Evolutionary conservation across 305 asterid genomes (phyloP), one percentile per base, ranked within the genome.

Genomic region (Coffea humblotiana): DNA sequence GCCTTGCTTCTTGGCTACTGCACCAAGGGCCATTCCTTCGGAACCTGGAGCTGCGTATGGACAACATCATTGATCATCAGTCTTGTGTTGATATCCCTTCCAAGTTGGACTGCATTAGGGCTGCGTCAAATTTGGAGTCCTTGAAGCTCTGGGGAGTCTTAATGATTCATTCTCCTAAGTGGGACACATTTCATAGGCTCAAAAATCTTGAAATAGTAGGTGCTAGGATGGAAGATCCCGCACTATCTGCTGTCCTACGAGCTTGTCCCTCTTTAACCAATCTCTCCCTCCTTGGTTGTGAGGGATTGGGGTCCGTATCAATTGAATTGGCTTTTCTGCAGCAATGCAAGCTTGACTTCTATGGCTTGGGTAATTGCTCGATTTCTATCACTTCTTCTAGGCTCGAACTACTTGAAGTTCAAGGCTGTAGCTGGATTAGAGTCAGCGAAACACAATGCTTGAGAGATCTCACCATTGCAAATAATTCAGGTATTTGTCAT

Each of bases 91-190:
- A 88, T 40, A 84, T 76, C 23, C 92, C 92, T 67, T 88, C 97
- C 8, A 94, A 94, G 90, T 52, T 96, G 90, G 97, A 96, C 76
- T 88, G 90, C 85, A 85, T 93, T 35, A 71, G 89, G 52, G 89
- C 87, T n/a, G 97, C 99, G 0, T 54, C 68, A 29, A 93, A 94
- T 89, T 82, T 96, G 91, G 98, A 94, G 84, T 93, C 97, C 67
- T 87, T 96, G 67, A 93, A 82, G 82, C 98, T 96, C 51, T 96
- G 99, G 99, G 98, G 97, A 14, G 97, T 96, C 82, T 71, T 91
- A 35, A 93, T 96, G 97, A 76, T 90, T 5, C 70, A 81, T 82
- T 77, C 97, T 56, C 99, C 99, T 0, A 91, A 89, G 61, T 96
- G 98, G 99, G 92, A 91, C 69, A 85, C 84, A 74, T 94, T 94